Evolutionary conservation across 495 filamentous ascomycete genomes (phyloP).

Genomic region (Cercophora samala): DNA sequence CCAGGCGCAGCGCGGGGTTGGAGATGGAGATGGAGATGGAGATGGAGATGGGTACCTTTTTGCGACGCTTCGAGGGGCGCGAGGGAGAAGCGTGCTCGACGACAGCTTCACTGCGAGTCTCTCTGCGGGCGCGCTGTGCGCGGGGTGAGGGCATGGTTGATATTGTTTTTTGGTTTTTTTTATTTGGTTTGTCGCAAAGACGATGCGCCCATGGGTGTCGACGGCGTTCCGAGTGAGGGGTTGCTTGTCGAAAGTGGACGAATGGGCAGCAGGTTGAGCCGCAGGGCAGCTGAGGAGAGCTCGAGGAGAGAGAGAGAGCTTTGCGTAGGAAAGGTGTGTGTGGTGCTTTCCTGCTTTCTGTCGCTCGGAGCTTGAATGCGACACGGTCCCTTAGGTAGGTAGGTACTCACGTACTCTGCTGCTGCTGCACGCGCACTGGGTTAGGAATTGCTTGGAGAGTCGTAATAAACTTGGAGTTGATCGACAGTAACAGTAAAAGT

Average conservation of each 20-base stretch:
- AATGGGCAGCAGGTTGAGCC: neutral
- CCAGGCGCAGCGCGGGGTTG: conserved; percentile 21
- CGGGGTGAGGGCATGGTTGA: conserved; percentile 42
- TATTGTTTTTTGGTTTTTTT: conserved; percentile 1
- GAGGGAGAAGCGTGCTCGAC: conserved; percentile 61
- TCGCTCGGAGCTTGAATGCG: neutral
- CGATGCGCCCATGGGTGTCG: neutral
- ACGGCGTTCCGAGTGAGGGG: neutral
- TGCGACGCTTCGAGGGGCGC: conserved; percentile 69
- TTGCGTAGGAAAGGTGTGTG: neutral
- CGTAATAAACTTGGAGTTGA: neutral
- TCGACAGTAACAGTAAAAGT: too few species aligned
- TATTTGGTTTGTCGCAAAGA: neutral
- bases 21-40: conserved; percentile 22
- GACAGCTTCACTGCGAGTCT: conserved; percentile 39
- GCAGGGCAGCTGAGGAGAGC: neutral
- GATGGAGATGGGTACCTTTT: conserved; percentile 57
- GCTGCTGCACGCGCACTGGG: neutral
- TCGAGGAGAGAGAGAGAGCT: neutral
- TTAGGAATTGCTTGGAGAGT: neutral
- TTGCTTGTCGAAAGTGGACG: neutral
- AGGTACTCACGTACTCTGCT: too few species aligned
- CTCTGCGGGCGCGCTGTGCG: conserved; percentile 40
- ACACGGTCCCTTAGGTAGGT: neutral
- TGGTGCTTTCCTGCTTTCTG: neutral